Conservation (phyloP, 176 grass and related monocot species). For the Eremochloa ophiuroides region DNA sequence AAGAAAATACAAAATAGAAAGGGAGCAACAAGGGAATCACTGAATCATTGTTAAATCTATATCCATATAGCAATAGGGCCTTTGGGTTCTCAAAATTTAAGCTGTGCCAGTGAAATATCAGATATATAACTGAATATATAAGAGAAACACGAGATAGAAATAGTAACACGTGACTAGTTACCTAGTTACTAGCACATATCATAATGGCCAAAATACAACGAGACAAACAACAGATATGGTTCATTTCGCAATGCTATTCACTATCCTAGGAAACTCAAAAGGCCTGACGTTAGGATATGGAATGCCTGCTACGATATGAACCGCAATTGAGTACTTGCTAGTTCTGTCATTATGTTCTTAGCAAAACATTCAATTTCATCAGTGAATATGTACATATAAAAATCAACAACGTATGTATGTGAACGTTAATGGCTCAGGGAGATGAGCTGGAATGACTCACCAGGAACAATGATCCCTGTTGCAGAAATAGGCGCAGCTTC, state of each 20-base stretch:
- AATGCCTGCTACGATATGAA: not conserved
- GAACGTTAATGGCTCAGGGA: not conserved
- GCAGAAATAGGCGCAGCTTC: slow-evolving; percentile 62
- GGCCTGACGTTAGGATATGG: not conserved
- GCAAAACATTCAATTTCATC: not conserved
- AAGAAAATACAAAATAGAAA: not conserved
- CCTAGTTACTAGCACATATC: not conserved
- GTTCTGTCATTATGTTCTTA: not conserved
- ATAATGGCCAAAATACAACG: not conserved
- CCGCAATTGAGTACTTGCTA: not conserved
- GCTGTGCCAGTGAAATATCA: not conserved
- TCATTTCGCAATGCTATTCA: not conserved
- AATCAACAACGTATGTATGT: not conserved
- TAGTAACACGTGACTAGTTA: not conserved
- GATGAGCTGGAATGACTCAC: slow-evolving; percentile 37
- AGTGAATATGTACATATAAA: not conserved
- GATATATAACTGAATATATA: not conserved
- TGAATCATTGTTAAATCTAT: slow-evolving; percentile 8
- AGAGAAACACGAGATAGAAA: not conserved
- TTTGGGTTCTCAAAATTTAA: not conserved
- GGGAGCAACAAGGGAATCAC: not conserved
- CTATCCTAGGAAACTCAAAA: not conserved
- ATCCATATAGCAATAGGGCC: slow-evolving; percentile 8
- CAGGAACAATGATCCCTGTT: slow-evolving; percentile 77
- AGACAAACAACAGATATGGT: not conserved